Base-by-base conservation (phyloP, 306 rosid genomes). In the Quercus berberidifolia region DNA sequence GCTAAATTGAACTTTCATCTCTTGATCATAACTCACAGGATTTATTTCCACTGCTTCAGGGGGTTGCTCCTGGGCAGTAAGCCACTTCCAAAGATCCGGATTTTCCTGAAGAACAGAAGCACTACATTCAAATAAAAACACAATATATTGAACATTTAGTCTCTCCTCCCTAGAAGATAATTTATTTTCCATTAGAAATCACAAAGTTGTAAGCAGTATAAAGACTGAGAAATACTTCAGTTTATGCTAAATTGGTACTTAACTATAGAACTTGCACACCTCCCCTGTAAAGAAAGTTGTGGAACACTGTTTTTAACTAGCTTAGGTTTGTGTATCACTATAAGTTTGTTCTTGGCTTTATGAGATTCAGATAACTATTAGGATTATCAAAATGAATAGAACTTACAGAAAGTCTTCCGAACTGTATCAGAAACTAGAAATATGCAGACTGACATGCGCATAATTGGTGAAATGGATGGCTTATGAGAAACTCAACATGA, bases 51-150 rank as follows among this genome's bases (percentile, higher is more conserved):
- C 54, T 74, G 86, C 78, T 74, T 91, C 89, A 2, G 97, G 98
- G 59, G 97, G 90, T 77, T 87, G 88, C 79, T 92, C 97, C 83
- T 94, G 97, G 69, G 97, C 95, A 46, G 85, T 87, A 74, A 94
- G 51, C 98, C 98, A 94, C 82, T 80, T 91, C 98, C 94, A 94
- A 63, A 94, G 83, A 86, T 92, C 92, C 33, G 97, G 98, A 74
- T 94, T 92, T 83, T 94, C 97, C 98, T 92, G 84, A 52, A 85
- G 31, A 79, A 71, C 35, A 76, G 75, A 81, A 85, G 35, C 30
- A 64, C 7, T 3, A 77, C 35, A 70, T 76, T 76, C 11, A 75
- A 63, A 31, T 52, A 75, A 21, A 65, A 57, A 12, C 0, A 9
- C 55, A 78, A 56, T 26, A 58, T 7, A 21, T 71, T n/a, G 76